phyloP scores from a whole-genome alignment of 2,329 filamentous ascomycete genomes.

The Aureobasidium vineae region DNA sequence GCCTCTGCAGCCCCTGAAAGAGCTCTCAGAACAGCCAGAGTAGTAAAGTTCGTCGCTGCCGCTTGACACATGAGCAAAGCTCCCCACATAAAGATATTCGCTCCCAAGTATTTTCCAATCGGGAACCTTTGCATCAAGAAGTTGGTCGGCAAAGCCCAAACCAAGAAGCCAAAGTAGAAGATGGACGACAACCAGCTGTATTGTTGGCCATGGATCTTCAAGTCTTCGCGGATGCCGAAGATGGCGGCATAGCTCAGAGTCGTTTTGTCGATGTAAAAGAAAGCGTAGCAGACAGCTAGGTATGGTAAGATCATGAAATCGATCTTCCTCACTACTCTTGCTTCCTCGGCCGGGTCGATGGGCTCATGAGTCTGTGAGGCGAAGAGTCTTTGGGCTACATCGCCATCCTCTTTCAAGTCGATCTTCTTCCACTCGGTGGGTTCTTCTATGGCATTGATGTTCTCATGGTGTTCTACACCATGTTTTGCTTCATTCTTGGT shows the following conservation, averaged over 20 bases:
- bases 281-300: slow-evolving; percentile 40
- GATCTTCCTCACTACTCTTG: slow-evolving; percentile 54
- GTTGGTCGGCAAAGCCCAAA: slow-evolving; percentile 56
- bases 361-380: slow-evolving; percentile 47
- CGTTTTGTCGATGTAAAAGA: slow-evolving; percentile 49
- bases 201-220: slow-evolving; percentile 56
- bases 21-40: slow-evolving; percentile 55
- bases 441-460: background rate
- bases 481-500: slow-evolving; percentile 15
- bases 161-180: slow-evolving; percentile 56
- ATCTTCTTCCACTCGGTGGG: slow-evolving; percentile 34
- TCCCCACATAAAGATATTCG: slow-evolving; percentile 58
- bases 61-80: slow-evolving; percentile 35
- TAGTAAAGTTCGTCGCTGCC: slow-evolving; percentile 46
- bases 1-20: slow-evolving; percentile 57
- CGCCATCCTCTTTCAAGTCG: slow-evolving; percentile 39
- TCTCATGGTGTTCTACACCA: slow-evolving; percentile 5
- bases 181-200: slow-evolving; percentile 58
- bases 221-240: slow-evolving; percentile 61
- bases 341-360: slow-evolving; percentile 49
- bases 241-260: slow-evolving; percentile 63
- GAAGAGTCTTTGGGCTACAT: slow-evolving; percentile 54
- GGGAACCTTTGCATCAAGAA: slow-evolving; percentile 52
- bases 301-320: slow-evolving; percentile 60
- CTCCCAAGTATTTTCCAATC: slow-evolving; percentile 49